phyloP scores from a whole-genome alignment of 2,329 filamentous ascomycete genomes.

The Drechslerella dactyloides region DNA sequence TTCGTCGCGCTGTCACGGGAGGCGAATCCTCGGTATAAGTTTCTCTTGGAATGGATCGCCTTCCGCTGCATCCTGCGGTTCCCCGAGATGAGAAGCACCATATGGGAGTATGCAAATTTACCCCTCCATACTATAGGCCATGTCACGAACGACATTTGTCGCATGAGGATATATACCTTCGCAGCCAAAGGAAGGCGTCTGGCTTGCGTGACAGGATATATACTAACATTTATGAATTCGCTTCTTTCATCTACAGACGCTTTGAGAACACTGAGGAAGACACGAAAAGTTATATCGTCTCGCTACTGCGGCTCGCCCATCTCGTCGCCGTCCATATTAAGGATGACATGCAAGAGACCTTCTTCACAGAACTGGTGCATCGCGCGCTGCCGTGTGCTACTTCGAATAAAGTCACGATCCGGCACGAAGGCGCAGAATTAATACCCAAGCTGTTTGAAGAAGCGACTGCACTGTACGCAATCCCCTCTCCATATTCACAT shows the following conservation, averaged over 20 bases:
- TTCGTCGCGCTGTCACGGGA: slow-evolving; percentile 53
- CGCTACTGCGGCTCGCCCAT: slow-evolving; percentile 52
- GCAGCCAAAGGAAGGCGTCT: no score
- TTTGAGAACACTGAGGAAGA: slow-evolving; percentile 42
- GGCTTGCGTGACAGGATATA: no score
- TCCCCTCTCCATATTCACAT: neutral
- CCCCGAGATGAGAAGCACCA: slow-evolving; percentile 47
- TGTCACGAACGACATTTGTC: no score
- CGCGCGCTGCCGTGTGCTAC: slow-evolving; percentile 55
- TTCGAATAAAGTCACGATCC: slow-evolving; percentile 63
- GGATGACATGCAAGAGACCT: slow-evolving; percentile 55
- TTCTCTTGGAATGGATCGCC: slow-evolving; percentile 53
- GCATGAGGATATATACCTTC: no score
- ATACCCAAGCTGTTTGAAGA: slow-evolving; percentile 57
- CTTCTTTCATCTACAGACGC: slow-evolving; percentile 7
- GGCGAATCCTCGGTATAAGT: slow-evolving; percentile 54
- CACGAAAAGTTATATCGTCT: slow-evolving; percentile 39
- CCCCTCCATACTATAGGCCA: neutral
- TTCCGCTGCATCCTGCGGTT: slow-evolving; percentile 52
- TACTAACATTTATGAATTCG: neutral
- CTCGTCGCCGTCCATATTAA: slow-evolving; percentile 52
- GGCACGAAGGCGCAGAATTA: slow-evolving; percentile 64
- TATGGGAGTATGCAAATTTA: slow-evolving; percentile 52
- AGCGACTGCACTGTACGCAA: slow-evolving; percentile 49
- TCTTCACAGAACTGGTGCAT: slow-evolving; percentile 56